These are phyloP conservation scores for Aspergillus quadrilineatus DNA, from an alignment of 2,329 filamentous ascomycete genomes.

Conservation along the genomic window DNA sequence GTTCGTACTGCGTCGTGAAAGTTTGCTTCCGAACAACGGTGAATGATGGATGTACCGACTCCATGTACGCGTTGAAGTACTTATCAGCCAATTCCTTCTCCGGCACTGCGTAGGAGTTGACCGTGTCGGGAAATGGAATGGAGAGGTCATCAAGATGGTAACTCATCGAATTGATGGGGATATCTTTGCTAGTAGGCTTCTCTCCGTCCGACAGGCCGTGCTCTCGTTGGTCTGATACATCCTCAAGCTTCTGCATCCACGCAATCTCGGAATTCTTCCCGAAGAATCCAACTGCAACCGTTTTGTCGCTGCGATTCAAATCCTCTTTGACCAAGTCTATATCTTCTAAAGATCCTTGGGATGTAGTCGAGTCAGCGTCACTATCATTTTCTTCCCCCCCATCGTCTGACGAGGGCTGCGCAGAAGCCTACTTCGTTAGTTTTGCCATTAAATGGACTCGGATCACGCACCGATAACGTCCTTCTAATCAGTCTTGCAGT, in stretches of 20 bases:
- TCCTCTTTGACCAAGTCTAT: constrained; percentile 46
- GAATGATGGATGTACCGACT: constrained; percentile 42
- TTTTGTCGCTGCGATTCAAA: constrained; percentile 37
- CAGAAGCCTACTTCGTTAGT: constrained; percentile 1
- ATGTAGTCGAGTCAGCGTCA: constrained; percentile 24
- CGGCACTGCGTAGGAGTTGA: constrained; percentile 40
- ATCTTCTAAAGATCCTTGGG: constrained; percentile 40
- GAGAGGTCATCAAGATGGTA: constrained; percentile 43
- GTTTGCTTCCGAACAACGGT: constrained; percentile 39
- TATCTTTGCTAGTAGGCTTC: constrained; percentile 10
- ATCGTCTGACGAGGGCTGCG: constrained; percentile 4
- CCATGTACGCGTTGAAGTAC: constrained; percentile 41
- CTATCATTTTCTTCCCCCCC: constrained; percentile 18
- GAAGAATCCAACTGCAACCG: constrained; percentile 40
- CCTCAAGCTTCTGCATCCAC: constrained; percentile 43
- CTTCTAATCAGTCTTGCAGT: constrained; percentile 26
- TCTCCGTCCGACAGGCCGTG: constrained; percentile 2
- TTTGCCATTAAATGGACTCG: not conserved
- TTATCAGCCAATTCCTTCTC: constrained; percentile 36
- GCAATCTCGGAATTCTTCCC: constrained; percentile 47
- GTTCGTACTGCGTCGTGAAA: constrained; percentile 41
- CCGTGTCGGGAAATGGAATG: constrained; percentile 33
- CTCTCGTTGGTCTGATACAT: constrained; percentile 27
- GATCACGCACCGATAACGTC: constrained; percentile 18
- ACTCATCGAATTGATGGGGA: constrained; percentile 30